Evolutionary conservation across 768 basidiomycete species (phyloP).

Genomic region (Trametes maxima): DNA sequence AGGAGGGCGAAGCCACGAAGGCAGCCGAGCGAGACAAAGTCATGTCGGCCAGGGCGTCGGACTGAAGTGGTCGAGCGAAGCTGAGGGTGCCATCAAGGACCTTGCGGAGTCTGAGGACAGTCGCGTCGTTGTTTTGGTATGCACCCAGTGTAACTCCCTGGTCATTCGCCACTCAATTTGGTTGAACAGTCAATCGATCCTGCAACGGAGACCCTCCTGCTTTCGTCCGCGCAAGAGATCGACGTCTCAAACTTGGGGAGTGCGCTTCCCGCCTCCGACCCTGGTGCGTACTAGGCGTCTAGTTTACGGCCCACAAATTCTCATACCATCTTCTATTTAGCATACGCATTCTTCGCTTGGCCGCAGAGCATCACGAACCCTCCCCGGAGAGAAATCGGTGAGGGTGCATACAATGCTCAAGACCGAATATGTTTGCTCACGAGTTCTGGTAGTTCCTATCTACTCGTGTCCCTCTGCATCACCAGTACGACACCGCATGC

Average conservation of each 20-base stretch:
- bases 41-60: conserved; percentile 64
- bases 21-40: conserved; percentile 55
- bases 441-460: conserved; percentile 67
- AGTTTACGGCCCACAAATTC: conserved; percentile 4
- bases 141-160: conserved; percentile 23
- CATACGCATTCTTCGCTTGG: conserved; percentile 73
- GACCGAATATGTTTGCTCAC: neutral
- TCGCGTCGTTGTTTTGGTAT: conserved; percentile 67
- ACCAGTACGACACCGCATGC: conserved; percentile 84
- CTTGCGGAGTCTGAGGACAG: conserved; percentile 52
- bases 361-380: conserved; percentile 43
- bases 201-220: conserved; percentile 57
- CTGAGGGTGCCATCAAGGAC: conserved; percentile 62
- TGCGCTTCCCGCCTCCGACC: conserved; percentile 56
- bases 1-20: conserved; percentile 53
- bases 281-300: conserved; percentile 42
- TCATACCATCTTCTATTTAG: conserved; percentile 29
- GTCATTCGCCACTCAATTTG: neutral
- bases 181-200: conserved; percentile 63
- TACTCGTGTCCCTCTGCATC: conserved; percentile 87
- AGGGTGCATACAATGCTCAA: conserved; percentile 1
- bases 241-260: conserved; percentile 48
- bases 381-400: conserved; percentile 63
- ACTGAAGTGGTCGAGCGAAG: conserved; percentile 67
- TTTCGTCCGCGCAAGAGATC: conserved; percentile 45